Base-by-base conservation (phyloP, 805 yeast genomes). In the Barnettozyma wickerhamii region DNA sequence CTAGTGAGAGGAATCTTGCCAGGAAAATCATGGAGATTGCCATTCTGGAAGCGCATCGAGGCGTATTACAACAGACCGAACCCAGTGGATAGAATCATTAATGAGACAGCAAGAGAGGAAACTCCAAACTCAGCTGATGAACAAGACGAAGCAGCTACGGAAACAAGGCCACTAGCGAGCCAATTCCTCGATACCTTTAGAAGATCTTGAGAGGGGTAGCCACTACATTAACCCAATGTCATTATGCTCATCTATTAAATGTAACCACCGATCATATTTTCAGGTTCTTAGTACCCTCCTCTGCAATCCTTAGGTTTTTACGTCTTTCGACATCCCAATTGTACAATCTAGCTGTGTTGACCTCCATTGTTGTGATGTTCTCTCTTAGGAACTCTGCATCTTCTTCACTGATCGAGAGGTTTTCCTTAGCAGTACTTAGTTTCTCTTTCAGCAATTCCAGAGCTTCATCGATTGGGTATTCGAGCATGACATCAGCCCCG, bases 401-500 rank as follows among this genome's bases (percentile, higher is more conserved):
- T 48, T 85, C 95, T 50, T 85, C 78, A 28, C 95, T 83, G 33
- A 72, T 68, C 19, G 64, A 59, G 51, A 79, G 71, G 48, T 76
- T 82, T 30, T 72, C 66, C 50, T 74, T 66, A 13, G 95, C 89
- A 26, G 76, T 75, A 12, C 61, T 60, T 46, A 90, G 71, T 59
- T 91, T 79, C 29, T 71, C 71, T 10, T 68, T 56, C 41, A 93
- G 66, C 51, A 93, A 69, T 27, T 71, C 81, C 35, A 80, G 74
- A 2, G 99, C 99, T 60, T 93, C 99, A 29, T 75, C 84, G 19
- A 88, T 67, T 12, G 96, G 90, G 56, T 91, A 93, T 59, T 93
- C 98, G 56, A 93, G 71, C 98, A 93, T 91, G 7, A 91, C 90
- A 52, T 89, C 95, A 0, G 99, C 99, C 10, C 99, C 99, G n/a